Conservation (phyloP, 257 asterid genomes). For the Solanum paucissectum region DNA sequence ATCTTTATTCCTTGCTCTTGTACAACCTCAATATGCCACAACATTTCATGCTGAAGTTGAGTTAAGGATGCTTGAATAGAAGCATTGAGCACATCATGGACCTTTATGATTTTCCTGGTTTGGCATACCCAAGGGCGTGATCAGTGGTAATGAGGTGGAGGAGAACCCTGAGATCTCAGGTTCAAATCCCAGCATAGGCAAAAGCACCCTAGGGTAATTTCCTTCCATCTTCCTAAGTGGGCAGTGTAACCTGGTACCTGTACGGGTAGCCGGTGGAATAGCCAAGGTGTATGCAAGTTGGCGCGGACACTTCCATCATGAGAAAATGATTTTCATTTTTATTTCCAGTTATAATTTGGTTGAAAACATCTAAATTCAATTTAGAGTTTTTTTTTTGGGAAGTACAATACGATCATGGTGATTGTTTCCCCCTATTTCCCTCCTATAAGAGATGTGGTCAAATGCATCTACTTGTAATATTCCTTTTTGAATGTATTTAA, state of each 20-base stretch:
- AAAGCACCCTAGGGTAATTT: not conserved
- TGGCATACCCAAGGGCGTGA: not conserved
- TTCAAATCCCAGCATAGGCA: not conserved
- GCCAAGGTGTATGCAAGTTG: not conserved
- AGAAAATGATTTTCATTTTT: not conserved
- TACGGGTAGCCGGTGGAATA: not conserved
- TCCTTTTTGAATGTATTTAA: not conserved
- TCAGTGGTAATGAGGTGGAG: not conserved
- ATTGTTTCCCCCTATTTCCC: not conserved
- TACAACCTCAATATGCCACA: not conserved
- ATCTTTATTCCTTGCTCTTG: not conserved
- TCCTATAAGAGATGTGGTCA: not conserved
- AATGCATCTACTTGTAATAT: not conserved
- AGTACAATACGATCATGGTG: not conserved
- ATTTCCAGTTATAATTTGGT: not conserved
- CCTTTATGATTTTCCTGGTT: not conserved
- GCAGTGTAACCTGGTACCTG: not conserved
- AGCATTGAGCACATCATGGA: not conserved
- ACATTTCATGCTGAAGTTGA: not conserved
- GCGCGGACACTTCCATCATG: not conserved
- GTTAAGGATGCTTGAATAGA: not conserved
- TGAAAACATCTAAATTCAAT: not conserved
- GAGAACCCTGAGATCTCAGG: not conserved
- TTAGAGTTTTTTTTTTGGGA: not conserved
- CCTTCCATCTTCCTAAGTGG: not conserved